These are phyloP conservation scores for Neoascochyta sp. DNA, from an alignment of 2,329 filamentous ascomycete genomes.

Conservation along the genomic window DNA sequence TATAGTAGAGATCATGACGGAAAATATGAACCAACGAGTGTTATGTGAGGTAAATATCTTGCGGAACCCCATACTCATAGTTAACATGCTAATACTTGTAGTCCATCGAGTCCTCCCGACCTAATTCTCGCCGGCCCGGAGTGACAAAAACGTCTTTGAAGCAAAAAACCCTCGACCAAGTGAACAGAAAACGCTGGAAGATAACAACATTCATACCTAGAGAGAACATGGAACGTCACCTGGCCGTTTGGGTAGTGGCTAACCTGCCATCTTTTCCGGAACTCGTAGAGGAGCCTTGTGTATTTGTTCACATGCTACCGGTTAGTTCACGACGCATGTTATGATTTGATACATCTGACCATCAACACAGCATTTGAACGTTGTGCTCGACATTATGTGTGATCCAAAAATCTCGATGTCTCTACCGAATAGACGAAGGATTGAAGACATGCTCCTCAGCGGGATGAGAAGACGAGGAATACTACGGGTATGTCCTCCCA, in stretches of 20 bases:
- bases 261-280: conserved; percentile 6
- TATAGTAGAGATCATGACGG: background rate
- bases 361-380: background rate
- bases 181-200: background rate
- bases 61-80: background rate
- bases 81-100: background rate
- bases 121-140: no score
- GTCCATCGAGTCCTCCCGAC: background rate
- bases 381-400: background rate
- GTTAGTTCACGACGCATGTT: conserved; percentile 5
- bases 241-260: conserved; percentile 10
- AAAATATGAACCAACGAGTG: background rate
- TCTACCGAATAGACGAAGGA: background rate
- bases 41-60: background rate
- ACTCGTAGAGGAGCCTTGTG: conserved; percentile 3
- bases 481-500: no score
- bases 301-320: conserved; percentile 12
- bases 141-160: no score
- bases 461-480: no score
- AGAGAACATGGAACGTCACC: conserved; percentile 6
- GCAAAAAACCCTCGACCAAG: no score
- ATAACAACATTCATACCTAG: background rate
- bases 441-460: background rate
- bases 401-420: background rate
- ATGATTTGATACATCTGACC: background rate